Conservation (phyloP, 1,139 yeast species). For the Scheffersomyces lignicola region DNA sequence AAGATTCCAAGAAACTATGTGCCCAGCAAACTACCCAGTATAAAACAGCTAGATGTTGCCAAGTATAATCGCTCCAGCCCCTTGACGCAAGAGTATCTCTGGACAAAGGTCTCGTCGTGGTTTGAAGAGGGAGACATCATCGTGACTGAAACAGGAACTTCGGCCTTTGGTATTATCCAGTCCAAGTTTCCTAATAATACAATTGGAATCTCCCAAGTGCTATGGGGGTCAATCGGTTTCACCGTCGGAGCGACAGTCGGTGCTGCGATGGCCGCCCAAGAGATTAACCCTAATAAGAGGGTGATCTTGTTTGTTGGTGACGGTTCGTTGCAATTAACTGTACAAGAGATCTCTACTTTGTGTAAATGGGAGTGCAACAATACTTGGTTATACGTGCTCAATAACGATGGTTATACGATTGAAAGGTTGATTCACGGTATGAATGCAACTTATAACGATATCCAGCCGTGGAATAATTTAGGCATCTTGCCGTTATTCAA, state of each 20-base stretch:
- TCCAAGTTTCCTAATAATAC: constrained; percentile 74
- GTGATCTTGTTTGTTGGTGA: constrained; percentile 86
- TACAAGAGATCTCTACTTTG: constrained; percentile 84
- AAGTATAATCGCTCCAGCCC: constrained; percentile 26
- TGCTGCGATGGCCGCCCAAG: constrained; percentile 83
- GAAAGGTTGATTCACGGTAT: constrained; percentile 88
- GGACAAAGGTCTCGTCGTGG: constrained; percentile 77
- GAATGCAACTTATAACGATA: constrained; percentile 72
- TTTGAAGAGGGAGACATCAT: constrained; percentile 78
- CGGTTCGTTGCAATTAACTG: constrained; percentile 88
- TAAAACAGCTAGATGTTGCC: constrained; percentile 36
- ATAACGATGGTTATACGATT: constrained; percentile 88
- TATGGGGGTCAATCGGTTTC: constrained; percentile 91
- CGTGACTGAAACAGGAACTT: constrained; percentile 87
- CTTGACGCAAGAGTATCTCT: constrained; percentile 75
- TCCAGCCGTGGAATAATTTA: constrained; percentile 82
- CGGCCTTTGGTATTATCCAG: constrained; percentile 83
- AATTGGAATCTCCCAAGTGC: constrained; percentile 80
- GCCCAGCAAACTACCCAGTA: constrained; percentile 51
- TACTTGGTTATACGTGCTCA: constrained; percentile 79
- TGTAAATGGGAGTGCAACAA: constrained; percentile 70
- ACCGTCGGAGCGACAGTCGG: constrained; percentile 85
- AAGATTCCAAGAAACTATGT: constrained; percentile 27
- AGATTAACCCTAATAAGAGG: constrained; percentile 67
- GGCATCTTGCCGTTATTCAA: constrained; percentile 70